Evolutionary conservation across 116 monocot species (phyloP), one percentile per base, ranked within the genome.

Genomic region (Cymodocea nodosa): DNA sequence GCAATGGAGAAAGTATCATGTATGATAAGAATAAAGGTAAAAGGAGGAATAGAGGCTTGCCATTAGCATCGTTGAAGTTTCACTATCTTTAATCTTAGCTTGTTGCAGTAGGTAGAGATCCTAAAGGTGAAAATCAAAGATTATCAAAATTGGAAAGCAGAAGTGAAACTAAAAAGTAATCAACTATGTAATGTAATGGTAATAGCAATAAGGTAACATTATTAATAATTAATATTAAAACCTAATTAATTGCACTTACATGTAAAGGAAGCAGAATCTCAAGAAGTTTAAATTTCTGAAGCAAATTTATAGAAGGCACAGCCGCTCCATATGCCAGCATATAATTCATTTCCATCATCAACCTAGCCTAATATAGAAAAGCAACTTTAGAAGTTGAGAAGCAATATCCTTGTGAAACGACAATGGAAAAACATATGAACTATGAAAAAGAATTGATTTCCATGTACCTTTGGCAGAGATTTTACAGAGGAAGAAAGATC

Each of bases 321-420:
- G 95, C 90, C 58, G 95, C 90, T 64, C 90, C 95, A 87, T 95
- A 90, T 36, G 90, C 80, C 66, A 95, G 65, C 83, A 95, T 83
- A 72, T 79, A 90, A 78, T 95, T 83, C 74, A 95, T 56, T 78
- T 95, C 95, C 87, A 95, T 72, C 79, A 85, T 65, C 75, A 95
- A 59, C 63, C 95, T 87, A 72, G 71, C 49, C 95, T 95, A 80
- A 72, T 84, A 57, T 58, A 66, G 57, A 66, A 56, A 48, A 63
- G 15, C 24, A 50, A 62, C 40, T 25, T 22, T n/a, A 68, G 36
- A 60, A 61, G 16, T 44, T 9, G 12, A 44, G 44, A 10, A 12
- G 44, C 12, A 70, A 48, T 19, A 20, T 22, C 5, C 20, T 55
- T 55, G 4, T 56, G 22, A 56, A 22, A 56, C 12, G 0, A 34